phyloP scores from a whole-genome alignment of 148 eudicot species.

The Rhododendron ovatum region DNA sequence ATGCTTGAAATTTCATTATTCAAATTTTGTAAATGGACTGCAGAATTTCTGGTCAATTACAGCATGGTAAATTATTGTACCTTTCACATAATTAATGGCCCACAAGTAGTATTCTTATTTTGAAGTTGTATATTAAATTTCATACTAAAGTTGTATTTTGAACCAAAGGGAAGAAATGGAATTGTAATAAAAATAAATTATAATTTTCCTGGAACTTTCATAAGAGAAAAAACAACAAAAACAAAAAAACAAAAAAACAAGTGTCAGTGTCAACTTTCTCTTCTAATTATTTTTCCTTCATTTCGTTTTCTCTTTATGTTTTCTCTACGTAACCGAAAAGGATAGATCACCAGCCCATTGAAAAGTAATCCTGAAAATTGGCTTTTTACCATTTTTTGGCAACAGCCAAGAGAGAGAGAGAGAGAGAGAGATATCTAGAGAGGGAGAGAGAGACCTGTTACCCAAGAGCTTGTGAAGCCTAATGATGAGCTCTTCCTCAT shows the following conservation, averaged over 20 bases:
- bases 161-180: background rate
- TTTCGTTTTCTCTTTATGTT: background rate
- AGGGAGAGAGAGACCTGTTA: background rate
- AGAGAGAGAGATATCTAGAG: background rate
- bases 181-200: too few relatives aligned
- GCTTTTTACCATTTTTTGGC: background rate
- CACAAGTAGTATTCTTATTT: too few relatives aligned
- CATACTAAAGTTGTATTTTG: background rate
- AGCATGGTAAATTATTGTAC: background rate
- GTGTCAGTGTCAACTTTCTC: background rate
- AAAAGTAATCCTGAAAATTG: background rate
- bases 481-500: background rate
- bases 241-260: background rate
- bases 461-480: constrained; percentile 5
- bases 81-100: too few relatives aligned
- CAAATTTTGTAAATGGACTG: background rate
- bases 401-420: too few relatives aligned
- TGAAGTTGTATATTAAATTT: too few relatives aligned
- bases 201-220: too few relatives aligned
- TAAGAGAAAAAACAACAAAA: too few relatives aligned
- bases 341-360: background rate
- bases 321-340: background rate
- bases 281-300: background rate
- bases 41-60: background rate
- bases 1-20: background rate